Evolutionary conservation across 345 rosid genomes (phyloP).

Genomic region (Cochlearia excelsa): DNA sequence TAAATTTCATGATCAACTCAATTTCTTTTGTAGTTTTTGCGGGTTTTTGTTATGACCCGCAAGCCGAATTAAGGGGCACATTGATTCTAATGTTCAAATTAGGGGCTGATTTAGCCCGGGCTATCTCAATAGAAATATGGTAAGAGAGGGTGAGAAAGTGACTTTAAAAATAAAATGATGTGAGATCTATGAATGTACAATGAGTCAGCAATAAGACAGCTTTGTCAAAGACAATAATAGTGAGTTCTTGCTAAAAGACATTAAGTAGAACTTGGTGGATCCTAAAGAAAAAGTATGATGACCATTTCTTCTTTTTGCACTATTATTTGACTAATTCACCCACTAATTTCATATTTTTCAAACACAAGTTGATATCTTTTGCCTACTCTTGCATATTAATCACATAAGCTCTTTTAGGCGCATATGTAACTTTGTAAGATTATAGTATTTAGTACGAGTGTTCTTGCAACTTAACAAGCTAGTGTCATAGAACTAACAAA

Average conservation of each 20-base stretch:
- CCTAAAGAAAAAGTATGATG: constrained; percentile 16
- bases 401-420: constrained; percentile 6
- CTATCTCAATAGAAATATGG: not conserved
- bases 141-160: not conserved
- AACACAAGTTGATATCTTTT: constrained; percentile 6
- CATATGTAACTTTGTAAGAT: not conserved
- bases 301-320: constrained; percentile 22
- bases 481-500: no score
- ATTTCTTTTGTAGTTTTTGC: no score
- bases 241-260: constrained; percentile 23
- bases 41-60: no score
- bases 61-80: no score
- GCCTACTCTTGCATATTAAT: constrained; percentile 13
- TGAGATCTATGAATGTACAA: constrained; percentile 36
- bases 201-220: constrained; percentile 27
- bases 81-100: no score
- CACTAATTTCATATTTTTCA: constrained; percentile 19
- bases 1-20: no score
- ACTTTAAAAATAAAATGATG: constrained; percentile 20
- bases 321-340: constrained; percentile 30
- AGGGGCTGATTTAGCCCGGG: not conserved
- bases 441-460: not conserved
- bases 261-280: constrained; percentile 29
- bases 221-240: constrained; percentile 27
- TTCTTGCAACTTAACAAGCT: no score